phyloP scores from a whole-genome alignment of 257 asterid genomes.

The Echium plantagineum region DNA sequence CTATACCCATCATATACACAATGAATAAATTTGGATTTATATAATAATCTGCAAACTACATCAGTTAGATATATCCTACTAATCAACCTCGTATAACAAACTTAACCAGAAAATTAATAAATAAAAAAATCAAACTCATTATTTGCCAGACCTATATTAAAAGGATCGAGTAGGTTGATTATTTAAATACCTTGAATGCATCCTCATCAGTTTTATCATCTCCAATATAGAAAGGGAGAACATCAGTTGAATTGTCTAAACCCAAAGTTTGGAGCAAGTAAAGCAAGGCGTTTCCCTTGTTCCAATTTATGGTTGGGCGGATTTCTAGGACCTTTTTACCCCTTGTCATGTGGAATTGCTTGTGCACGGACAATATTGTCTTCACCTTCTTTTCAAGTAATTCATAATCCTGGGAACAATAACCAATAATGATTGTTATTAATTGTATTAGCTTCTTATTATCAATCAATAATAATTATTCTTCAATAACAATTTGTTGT shows the following conservation, averaged over 20 bases:
- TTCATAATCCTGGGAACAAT: conserved; percentile 34
- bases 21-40: no score
- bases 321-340: conserved; percentile 80
- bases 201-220: conserved; percentile 87
- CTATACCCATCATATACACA: no score
- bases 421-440: background rate
- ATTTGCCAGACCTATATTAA: no score
- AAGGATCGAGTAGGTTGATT: no score
- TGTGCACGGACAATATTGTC: conserved; percentile 22
- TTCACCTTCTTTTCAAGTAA: conserved; percentile 35
- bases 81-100: no score
- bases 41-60: no score
- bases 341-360: conserved; percentile 42
- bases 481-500: no score
- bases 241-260: conserved; percentile 26
- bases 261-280: conserved; percentile 60
- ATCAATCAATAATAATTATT: no score
- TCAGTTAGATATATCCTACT: no score
- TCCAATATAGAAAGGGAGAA: conserved; percentile 60
- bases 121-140: no score
- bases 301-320: conserved; percentile 77
- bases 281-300: conserved; percentile 62
- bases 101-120: no score
- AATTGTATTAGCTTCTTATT: no score
- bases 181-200: conserved; percentile 86